Base-by-base conservation (phyloP, 2,329 filamentous ascomycete genomes). In the Trichoderma sp. region DNA sequence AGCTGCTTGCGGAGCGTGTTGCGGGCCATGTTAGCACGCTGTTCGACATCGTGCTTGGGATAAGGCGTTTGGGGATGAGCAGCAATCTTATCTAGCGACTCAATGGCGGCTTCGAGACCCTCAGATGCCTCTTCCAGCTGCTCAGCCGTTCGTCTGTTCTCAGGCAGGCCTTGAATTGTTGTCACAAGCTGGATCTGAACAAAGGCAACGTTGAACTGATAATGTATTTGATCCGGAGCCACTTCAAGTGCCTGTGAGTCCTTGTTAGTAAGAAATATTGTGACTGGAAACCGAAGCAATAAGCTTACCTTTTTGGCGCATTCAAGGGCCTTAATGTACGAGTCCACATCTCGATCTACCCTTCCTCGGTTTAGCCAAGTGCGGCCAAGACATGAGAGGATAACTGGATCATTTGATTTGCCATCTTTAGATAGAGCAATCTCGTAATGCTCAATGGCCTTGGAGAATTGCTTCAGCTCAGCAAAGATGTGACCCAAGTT, bases 201-300 rank as follows among this genome's bases (percentile, higher is more conserved):
- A 78, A 98, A 99, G 0, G 96, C 96, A 32, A 99, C 93, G 78
- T 99, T 99, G 87, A 99, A 99, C 80, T 96, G 94, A 81, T 96
- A 93, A 81, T 97, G 94, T 34, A 95, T 87, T 77, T 97, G 93
- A 5, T 96, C 92, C 0, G 94, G 93, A 1, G 93, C 90, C 69
- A 92, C 88, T 70, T 90, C 88, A 20, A 97, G 88, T 30, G 95
- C 94, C 88, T 92, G 36, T 7, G 15, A 47, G 9, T 34, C 26
- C 4, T 8, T 2, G 57, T 69, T 53, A 69, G 55, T 28, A 69
- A 53, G 5, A 3, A 7, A 43, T 30, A 20, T n/a, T 9, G 26
- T 26, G 30, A 3, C 20, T 6, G 23, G 43, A 15, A 34, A 12
- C n/a, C 15, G 17, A 47, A 50, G 28, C 13, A 15, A 17, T 26